phyloP scores from a whole-genome alignment of 2,329 filamentous ascomycete species.

The Gremmenia infestans region DNA sequence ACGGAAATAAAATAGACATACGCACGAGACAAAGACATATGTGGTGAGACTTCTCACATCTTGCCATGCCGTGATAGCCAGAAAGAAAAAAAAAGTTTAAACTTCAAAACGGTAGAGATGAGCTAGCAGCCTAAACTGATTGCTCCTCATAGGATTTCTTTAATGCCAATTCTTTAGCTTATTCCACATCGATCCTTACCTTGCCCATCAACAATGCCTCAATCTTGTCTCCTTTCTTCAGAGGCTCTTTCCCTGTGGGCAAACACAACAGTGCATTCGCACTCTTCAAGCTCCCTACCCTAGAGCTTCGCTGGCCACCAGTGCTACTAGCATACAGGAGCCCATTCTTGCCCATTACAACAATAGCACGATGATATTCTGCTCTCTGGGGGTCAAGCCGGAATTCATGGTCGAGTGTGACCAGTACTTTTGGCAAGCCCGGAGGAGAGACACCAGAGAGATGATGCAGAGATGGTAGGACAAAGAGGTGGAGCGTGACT shows the following conservation, averaged over 20 bases:
- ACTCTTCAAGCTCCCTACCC: slow-evolving; percentile 80
- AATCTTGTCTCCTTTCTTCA: slow-evolving; percentile 64
- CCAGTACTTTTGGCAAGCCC: slow-evolving; percentile 69
- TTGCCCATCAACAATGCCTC: slow-evolving; percentile 74
- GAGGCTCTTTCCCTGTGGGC: slow-evolving; percentile 57
- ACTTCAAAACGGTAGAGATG: background rate
- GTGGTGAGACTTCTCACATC: too few relatives aligned
- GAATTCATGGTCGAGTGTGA: slow-evolving; percentile 68
- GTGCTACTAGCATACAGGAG: slow-evolving; percentile 72
- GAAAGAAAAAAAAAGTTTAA: too few relatives aligned
- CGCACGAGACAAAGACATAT: too few relatives aligned
- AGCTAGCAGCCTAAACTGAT: background rate
- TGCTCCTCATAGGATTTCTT: background rate
- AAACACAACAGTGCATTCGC: slow-evolving; percentile 84
- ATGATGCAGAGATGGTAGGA: slow-evolving; percentile 79
- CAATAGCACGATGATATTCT: slow-evolving; percentile 85
- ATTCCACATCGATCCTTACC: slow-evolving; percentile 16
- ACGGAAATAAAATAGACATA: too few relatives aligned
- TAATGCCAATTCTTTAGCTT: background rate
- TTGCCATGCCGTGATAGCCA: too few relatives aligned
- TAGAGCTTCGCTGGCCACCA: slow-evolving; percentile 82
- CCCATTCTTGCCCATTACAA: slow-evolving; percentile 63
- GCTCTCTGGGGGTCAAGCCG: slow-evolving; percentile 67
- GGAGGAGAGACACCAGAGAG: slow-evolving; percentile 62
- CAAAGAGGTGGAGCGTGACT: slow-evolving; percentile 91